phyloP scores from a whole-genome alignment of 208 protist genomes.

The Crithidia expoeki region DNA sequence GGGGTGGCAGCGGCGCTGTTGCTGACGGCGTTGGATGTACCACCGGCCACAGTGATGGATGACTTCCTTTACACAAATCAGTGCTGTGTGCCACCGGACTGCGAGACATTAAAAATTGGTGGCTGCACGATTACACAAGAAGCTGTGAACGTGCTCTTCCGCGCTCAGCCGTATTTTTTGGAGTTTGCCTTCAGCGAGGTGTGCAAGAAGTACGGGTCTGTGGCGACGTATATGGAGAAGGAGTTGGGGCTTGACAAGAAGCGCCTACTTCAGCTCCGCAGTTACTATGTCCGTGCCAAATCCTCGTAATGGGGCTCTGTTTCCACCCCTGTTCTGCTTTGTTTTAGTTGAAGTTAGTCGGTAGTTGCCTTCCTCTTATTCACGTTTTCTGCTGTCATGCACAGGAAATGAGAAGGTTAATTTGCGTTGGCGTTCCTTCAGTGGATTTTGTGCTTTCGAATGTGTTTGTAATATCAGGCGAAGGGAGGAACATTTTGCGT shows the following conservation, averaged over 20 bases:
- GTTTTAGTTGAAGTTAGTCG: background rate
- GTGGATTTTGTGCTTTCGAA: too few relatives aligned
- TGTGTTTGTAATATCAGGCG: too few relatives aligned
- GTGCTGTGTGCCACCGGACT: slow-evolving; percentile 22
- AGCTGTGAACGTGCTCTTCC: slow-evolving; percentile 37
- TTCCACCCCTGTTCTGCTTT: slow-evolving; percentile 3
- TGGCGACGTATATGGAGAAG: slow-evolving; percentile 37
- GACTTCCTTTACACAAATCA: slow-evolving; percentile 47
- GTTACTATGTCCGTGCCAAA: slow-evolving; percentile 28
- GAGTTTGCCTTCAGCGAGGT: slow-evolving; percentile 32
- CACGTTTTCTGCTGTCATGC: too few relatives aligned
- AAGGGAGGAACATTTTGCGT: too few relatives aligned
- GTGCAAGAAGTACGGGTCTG: slow-evolving; percentile 25
- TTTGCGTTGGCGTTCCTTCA: too few relatives aligned
- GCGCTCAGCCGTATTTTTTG: slow-evolving; percentile 39
- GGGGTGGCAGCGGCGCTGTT: slow-evolving; percentile 50
- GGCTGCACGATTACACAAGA: slow-evolving; percentile 25
- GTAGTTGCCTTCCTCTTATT: too few relatives aligned
- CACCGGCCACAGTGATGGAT: slow-evolving; percentile 35
- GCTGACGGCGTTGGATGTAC: slow-evolving; percentile 42
- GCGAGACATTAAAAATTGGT: slow-evolving; percentile 8
- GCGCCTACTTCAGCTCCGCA: slow-evolving; percentile 27
- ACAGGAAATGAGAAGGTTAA: too few relatives aligned
- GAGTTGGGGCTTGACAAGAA: slow-evolving; percentile 37
- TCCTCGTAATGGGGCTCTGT: slow-evolving; percentile 7